Evolutionary conservation across 2,329 filamentous ascomycete species (phyloP).

Genomic region (Pseudopithomyces chartarum): DNA sequence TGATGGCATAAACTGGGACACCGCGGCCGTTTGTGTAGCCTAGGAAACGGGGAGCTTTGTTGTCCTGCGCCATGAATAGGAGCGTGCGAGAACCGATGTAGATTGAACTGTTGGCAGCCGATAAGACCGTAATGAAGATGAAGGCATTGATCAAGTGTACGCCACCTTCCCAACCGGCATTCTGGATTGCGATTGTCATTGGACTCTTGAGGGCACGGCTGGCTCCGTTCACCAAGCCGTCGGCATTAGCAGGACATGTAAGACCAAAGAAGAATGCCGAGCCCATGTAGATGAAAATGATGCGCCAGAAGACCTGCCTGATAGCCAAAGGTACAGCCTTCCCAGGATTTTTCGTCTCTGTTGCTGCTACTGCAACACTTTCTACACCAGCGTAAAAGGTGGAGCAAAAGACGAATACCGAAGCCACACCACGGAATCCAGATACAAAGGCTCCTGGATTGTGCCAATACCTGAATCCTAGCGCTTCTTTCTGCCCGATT

Average conservation of each 20-base stretch:
- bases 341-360: conserved; percentile 48
- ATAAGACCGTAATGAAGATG: conserved; percentile 67
- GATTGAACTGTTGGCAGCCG: conserved; percentile 67
- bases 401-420: conserved; percentile 50
- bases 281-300: conserved; percentile 51
- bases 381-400: conserved; percentile 49
- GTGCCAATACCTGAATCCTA: conserved; percentile 46
- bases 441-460: conserved; percentile 48
- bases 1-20: conserved; percentile 62
- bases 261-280: conserved; percentile 59
- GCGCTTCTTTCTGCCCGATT: conserved; percentile 35
- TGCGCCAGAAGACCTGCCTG: conserved; percentile 50
- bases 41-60: conserved; percentile 72
- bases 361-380: conserved; percentile 43
- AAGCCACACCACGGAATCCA: conserved; percentile 49
- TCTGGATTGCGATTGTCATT: conserved; percentile 59
- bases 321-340: conserved; percentile 55
- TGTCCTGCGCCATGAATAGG: conserved; percentile 67
- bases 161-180: conserved; percentile 73
- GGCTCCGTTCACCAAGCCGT: conserved; percentile 63
- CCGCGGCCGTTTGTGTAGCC: conserved; percentile 70
- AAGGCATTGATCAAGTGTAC: conserved; percentile 76
- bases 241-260: conserved; percentile 70
- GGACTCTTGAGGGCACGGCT: conserved; percentile 58
- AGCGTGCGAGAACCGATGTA: conserved; percentile 78